Base-by-base conservation (phyloP, 1,284 basidiomycete species). In the Grifola frondosa region DNA sequence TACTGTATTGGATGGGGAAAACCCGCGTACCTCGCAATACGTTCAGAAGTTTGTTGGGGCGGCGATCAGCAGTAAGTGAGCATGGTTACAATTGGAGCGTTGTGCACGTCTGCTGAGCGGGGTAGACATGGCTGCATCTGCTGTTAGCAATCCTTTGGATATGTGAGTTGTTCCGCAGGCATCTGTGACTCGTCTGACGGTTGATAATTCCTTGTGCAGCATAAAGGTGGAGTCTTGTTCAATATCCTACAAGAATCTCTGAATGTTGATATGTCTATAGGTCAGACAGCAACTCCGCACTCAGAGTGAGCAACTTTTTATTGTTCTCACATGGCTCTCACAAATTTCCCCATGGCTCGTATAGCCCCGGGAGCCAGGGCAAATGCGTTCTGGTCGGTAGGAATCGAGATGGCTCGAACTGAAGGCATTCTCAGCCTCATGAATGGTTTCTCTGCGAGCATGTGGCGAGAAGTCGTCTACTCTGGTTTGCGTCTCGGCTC, bases 251-350 rank as follows among this genome's bases (percentile, higher is more conserved):
- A 20, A 21, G 21, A 23, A 4, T 15, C 11, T 20, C 11, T 11
- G 12, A 40, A 19, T 31, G 17, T 26, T 20, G 21, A 26, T 40
- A 13, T 37, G 32, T 22, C 16, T 32, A 32, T 26, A 67, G 61
- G 67, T 69, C 15, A 58, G 67, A 16, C 67, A 69, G 37, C 67
- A 69, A 42, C 48, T 69, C 6, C 56, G 58, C 21, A 67, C 63
- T 5, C 63, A 66, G 37, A 47, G 66, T 65, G 32, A 34, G 54
- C 35, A 13, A 11, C 15, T n/a, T 34, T 21, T 10, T 13, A 16
- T 34, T n/a, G n/a, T n/a, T 17, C 30, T 29, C n/a, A 26, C 13
- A 26, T 16, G 20, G 38, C 33, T 21, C n/a, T 39, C 23, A 31
- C 20, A 20, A 25, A 36, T 23, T 20, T 16, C 22, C 37, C 16